phyloP scores from a whole-genome alignment of 2,329 filamentous ascomycete species.

The Talaromyces sp. region DNA sequence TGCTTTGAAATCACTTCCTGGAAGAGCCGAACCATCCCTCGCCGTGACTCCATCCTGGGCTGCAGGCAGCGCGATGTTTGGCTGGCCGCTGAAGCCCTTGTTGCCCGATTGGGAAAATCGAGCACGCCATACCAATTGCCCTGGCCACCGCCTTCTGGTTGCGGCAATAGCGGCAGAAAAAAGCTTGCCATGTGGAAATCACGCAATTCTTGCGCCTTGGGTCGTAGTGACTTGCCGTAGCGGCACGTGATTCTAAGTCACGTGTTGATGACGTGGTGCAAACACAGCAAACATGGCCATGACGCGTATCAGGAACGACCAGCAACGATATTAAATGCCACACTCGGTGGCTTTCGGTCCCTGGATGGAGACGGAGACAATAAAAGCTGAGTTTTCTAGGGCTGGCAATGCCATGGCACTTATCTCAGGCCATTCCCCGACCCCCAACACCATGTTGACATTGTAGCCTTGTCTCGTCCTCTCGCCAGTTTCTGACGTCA shows the following conservation, averaged over 20 bases:
- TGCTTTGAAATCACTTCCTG: neutral
- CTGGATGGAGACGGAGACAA: neutral
- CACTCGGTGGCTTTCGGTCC: neutral
- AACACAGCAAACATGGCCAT: neutral
- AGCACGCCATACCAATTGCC: constrained; percentile 10
- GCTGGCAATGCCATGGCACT: neutral
- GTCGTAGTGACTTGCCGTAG: constrained; percentile 16
- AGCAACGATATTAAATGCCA: neutral
- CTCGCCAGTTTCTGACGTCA: neutral
- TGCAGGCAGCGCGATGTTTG: neutral
- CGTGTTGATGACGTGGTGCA: neutral
- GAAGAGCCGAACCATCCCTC: neutral
- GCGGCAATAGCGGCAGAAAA: constrained; percentile 17
- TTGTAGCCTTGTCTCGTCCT: neutral
- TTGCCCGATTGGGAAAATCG: constrained; percentile 5
- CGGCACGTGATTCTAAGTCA: neutral
- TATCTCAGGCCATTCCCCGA: neutral
- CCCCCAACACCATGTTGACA: neutral
- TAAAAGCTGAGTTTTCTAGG: neutral
- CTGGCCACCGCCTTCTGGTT: constrained; percentile 21
- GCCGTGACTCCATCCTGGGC: neutral
- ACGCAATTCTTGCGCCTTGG: constrained; percentile 33
- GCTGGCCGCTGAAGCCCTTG: neutral
- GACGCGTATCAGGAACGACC: neutral
- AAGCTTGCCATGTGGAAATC: constrained; percentile 21